Base-by-base conservation (phyloP, 306 rosid species). In the Glycine soja region DNA sequence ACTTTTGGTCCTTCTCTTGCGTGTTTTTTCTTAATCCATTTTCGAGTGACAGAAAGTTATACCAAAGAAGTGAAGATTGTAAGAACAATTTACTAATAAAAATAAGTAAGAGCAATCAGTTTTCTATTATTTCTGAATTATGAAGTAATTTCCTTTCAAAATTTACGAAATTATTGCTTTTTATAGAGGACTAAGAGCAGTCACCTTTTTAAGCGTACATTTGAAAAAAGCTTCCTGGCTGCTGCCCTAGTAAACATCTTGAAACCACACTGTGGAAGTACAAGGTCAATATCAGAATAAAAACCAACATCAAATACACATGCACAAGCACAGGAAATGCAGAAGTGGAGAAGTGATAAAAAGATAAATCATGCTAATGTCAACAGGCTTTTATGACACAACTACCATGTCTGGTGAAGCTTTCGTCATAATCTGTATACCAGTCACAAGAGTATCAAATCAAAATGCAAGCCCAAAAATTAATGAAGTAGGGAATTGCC, bases 171-270 rank as follows among this genome's bases (percentile, higher is more conserved):
- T 19, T 54, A 53, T 56, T 76, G 36, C 53, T 80, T 67, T 70
- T 54, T 61, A 67, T 63, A 65, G 46, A 64, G 53, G 10, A 53
- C 47, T 42, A 36, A 42, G 63, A 48, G 68, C 14, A 76, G 24
- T 75, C 85, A 95, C 97, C 99, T 93, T 80, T 86, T 90, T 85
- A 95, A 87, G 80, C 86, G 97, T 69, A 91, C 92, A 78, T 95
- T 95, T 66, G 90, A 82, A 88, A 92, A 95, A 82, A 92, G 97
- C 87, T 88, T 95, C 88, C 98, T 91, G 19, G 94, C 97, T 53
- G 97, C 97, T 70, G 97, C 93, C 82, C 97, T 81, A 12, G 98
- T 94, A 83, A 94, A 94, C 97, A 94, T 92, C 90, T 95, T 95
- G 86, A 92, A 95, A 80, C 98, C 98, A 85, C 98, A 94, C 98